Base-by-base conservation (phyloP, 1,284 basidiomycete species). In the Ceratobasidium sp. region DNA sequence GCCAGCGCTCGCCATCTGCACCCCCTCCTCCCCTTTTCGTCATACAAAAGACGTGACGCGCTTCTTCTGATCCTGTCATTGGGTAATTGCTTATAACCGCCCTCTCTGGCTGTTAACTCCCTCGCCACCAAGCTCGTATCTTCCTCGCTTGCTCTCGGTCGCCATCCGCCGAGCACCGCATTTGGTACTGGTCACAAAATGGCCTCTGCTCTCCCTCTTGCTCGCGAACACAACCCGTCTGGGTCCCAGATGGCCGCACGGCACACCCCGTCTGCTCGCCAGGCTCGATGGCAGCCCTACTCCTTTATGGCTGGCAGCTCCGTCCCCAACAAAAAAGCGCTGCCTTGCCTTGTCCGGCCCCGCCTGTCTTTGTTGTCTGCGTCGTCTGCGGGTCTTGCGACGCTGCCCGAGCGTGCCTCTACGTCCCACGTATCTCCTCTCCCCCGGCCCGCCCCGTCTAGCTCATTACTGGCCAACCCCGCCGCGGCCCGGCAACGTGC, bases 251-350 rank as follows among this genome's bases (percentile, higher is more conserved):
- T 68, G 66, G 70, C 59, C 3, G 59, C 48, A 2, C 20, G 70
- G 16, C 59, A 62, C 46, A 46, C 44, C 14, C 35, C 57, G 5
- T 74, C 59, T 2, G 16, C 27, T 64, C 70, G 70, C 14, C 70
- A 41, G 23, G 41, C 70, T 27, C 70, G 70, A 35, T 74, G 70
- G 70, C 70, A 74, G 46, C 70, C 70, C 6, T 74, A 74, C 59
- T 64, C 59, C 59, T 41, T 55, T 33, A 74, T 52, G 59, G 23
- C 38, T 23, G 18, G 52, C 69, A 57, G 64, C 59, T 64, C 59
- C 2, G 64, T 74, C 44, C 70, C 70, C 59, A 74, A 74, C 59
- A 74, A 74, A 74, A 74, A 52, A 38, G 70, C 70, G 16, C 48
- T 74, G 44, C 70, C 70, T 38, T 62, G 59, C n/a, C 59, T 74